Conservation (phyloP, 2,329 filamentous ascomycete species). For the Claviceps spartinae region DNA sequence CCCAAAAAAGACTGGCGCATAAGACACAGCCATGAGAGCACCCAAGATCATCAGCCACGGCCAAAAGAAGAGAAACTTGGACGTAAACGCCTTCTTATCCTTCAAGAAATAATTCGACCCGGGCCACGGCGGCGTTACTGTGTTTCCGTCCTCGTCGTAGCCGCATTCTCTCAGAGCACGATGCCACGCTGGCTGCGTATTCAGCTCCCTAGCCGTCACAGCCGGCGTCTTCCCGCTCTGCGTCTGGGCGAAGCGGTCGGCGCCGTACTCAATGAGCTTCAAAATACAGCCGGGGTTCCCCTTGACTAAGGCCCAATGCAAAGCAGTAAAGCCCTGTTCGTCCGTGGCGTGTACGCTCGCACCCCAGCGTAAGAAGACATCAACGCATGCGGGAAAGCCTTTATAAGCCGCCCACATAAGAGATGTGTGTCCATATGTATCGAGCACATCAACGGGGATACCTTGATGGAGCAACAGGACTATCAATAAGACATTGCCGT, state of each 20-base stretch:
- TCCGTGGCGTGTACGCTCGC: slow-evolving; percentile 84
- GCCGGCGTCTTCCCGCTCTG: slow-evolving; percentile 81
- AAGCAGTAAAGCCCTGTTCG: slow-evolving; percentile 82
- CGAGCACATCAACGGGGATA: slow-evolving; percentile 82
- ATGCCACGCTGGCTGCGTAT: slow-evolving; percentile 70
- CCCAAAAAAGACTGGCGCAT: slow-evolving; percentile 60
- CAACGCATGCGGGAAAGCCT: slow-evolving; percentile 82
- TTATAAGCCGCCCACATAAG: slow-evolving; percentile 99
- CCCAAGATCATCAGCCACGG: slow-evolving; percentile 66
- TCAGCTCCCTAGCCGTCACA: slow-evolving; percentile 78
- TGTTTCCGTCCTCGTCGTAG: slow-evolving; percentile 65
- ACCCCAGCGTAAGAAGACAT: slow-evolving; percentile 86
- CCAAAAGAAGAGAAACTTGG: slow-evolving; percentile 79
- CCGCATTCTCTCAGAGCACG: slow-evolving; percentile 72
- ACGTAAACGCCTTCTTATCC: slow-evolving; percentile 65
- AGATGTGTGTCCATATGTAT: slow-evolving; percentile 81
- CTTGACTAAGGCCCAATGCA: slow-evolving; percentile 95
- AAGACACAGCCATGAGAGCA: slow-evolving; percentile 57
- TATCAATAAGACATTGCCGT: slow-evolving; percentile 85
- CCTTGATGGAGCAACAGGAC: slow-evolving; percentile 86
- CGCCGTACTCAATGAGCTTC: slow-evolving; percentile 89
- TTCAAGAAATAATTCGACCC: slow-evolving; percentile 59
- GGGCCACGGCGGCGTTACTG: slow-evolving; percentile 57
- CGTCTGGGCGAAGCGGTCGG: slow-evolving; percentile 84
- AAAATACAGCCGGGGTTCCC: slow-evolving; percentile 80